These are phyloP conservation scores for Penicillium expansum DNA, from an alignment of 2,329 filamentous ascomycete species.

Conservation along the genomic window DNA sequence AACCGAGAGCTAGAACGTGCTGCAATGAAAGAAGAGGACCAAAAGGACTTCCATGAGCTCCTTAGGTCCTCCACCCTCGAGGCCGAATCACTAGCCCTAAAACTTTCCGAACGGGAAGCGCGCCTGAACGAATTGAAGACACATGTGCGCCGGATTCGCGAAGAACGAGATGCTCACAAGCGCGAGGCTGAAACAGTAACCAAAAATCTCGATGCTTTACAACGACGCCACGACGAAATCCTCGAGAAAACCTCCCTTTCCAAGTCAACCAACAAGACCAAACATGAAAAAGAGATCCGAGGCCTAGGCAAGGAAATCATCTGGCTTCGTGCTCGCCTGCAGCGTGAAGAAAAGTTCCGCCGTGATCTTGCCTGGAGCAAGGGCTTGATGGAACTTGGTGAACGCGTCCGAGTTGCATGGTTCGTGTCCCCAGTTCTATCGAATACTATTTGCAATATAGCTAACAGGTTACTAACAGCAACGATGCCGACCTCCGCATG, in stretches of 20 bases:
- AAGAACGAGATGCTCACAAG: constrained; percentile 44
- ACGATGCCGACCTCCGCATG: constrained; percentile 84
- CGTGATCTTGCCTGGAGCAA: constrained; percentile 83
- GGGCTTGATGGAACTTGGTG: constrained; percentile 78
- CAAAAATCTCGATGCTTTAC: constrained; percentile 47
- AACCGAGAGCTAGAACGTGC: constrained; percentile 53
- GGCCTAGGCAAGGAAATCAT: constrained; percentile 86
- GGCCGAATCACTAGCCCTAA: constrained; percentile 67
- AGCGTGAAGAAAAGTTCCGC: constrained; percentile 76
- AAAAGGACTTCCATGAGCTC: constrained; percentile 46
- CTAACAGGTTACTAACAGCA: constrained; percentile 57
- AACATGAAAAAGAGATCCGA: constrained; percentile 64
- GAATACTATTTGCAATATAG: constrained; percentile 1
- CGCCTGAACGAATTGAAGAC: constrained; percentile 55
- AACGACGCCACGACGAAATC: constrained; percentile 64
- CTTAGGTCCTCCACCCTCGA: constrained; percentile 49
- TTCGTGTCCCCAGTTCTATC: constrained; percentile 52
- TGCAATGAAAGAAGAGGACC: constrained; percentile 44
- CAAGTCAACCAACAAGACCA: constrained; percentile 44
- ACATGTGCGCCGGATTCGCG: constrained; percentile 63
- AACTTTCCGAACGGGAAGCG: constrained; percentile 67
- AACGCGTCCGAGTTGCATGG: constrained; percentile 65
- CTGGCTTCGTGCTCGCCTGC: constrained; percentile 79
- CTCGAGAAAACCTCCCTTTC: constrained; percentile 45
- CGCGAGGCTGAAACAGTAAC: constrained; percentile 42